Evolutionary conservation across 805 yeast genomes (phyloP).

Genomic region (Saturnispora ahearnii): DNA sequence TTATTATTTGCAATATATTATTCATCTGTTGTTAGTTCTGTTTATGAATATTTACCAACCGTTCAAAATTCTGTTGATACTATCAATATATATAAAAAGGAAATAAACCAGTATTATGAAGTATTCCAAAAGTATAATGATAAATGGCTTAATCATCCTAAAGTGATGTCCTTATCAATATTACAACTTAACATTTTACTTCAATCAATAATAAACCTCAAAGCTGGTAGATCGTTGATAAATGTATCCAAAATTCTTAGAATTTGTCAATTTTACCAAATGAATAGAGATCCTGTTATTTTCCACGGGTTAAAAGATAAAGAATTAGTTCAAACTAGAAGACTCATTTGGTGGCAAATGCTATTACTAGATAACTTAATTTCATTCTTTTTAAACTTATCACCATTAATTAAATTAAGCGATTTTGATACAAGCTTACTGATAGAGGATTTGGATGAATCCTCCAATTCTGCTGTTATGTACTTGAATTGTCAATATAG

Average conservation of each 20-base stretch:
- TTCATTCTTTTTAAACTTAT: slow-evolving; percentile 19
- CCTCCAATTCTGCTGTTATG: slow-evolving; percentile 12
- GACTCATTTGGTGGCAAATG: slow-evolving; percentile 62
- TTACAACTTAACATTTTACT: slow-evolving; percentile 19
- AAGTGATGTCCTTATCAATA: slow-evolving; percentile 17
- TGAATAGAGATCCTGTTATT: slow-evolving; percentile 53
- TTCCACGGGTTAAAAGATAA: slow-evolving; percentile 41
- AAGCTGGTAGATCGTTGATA: slow-evolving; percentile 20
- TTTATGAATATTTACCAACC: slow-evolving; percentile 12
- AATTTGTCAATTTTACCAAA: slow-evolving; percentile 26
- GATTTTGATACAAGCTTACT: slow-evolving; percentile 23
- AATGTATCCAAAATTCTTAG: slow-evolving; percentile 18
- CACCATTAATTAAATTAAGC: slow-evolving; percentile 18
- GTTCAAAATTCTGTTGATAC: slow-evolving; percentile 8
- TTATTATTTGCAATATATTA: slow-evolving; percentile 17
- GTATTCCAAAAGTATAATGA: slow-evolving; percentile 14
- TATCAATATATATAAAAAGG: slow-evolving; percentile 12
- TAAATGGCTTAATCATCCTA: slow-evolving; percentile 18
- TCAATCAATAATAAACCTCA: slow-evolving; percentile 20
- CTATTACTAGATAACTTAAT: slow-evolving; percentile 45
- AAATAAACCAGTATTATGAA: slow-evolving; percentile 17
- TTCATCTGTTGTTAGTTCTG: slow-evolving; percentile 13
- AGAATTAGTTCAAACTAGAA: slow-evolving; percentile 41
- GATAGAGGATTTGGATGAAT: slow-evolving; percentile 13
- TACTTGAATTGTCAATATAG: slow-evolving; percentile 20